Base-by-base conservation (phyloP, 768 basidiomycete species). In the Termitomyces sp. region DNA sequence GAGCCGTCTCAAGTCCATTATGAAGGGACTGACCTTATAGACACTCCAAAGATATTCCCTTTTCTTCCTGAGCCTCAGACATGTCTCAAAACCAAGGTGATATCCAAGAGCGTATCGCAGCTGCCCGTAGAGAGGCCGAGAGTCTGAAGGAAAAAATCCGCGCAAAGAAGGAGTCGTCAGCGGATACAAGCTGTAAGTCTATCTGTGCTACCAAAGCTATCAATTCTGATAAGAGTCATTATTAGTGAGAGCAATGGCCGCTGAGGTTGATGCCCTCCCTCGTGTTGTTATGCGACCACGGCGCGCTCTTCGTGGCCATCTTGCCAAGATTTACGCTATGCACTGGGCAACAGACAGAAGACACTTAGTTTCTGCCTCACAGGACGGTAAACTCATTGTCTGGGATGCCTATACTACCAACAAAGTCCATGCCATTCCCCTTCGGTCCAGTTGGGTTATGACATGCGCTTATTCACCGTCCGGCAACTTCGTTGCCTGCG, bases 331-430 rank as follows among this genome's bases (percentile, higher is more conserved):
- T 68, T 99, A 99, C 72, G 96, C 96, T 47, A 97, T 99, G 91
- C 97, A 99, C 73, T 99, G 97, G 97, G 90, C 96, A 34, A 86
- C 90, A 52, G 96, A 99, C 78, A 85, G 94, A 67, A 82, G 97
- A 66, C 96, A 99, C 78, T 85, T 99, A 59, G 96, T 99, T 35
- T 98, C 97, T 16, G 96, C 96, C n/a, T 98, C 96, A 2, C 96
- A 99, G 71, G 96, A 99, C 69, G 96, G 96, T 52, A 99, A 99
- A 73, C 84, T 99, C 57, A 98, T 99, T 69, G 96, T 99, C 53
- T 99, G 96, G 96, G 96, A 99, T 73, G 96, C 96, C 50, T 98
- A 98, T 74, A 98, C 96, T n/a, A 97, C 95, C 57, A 99, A 99
- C 83, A 99, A 99, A 79, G 96, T 99, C 58, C 97, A 99, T 68